Conservation (phyloP, 2,329 filamentous ascomycete genomes). For the Didymosphaeria variabile region DNA sequence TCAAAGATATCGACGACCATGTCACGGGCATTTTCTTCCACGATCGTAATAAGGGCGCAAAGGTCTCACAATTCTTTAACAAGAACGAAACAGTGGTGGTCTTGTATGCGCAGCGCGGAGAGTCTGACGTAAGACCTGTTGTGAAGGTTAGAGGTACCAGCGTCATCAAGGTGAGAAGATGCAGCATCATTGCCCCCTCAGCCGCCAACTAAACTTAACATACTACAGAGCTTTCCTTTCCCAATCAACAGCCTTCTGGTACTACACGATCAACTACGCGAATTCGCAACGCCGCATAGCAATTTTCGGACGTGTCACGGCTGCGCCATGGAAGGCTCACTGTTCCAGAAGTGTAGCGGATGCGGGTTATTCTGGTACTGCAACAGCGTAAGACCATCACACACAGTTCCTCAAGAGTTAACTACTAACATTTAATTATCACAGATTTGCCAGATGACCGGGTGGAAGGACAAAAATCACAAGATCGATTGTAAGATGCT, state of each 20-base stretch:
- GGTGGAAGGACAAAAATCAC: conserved; percentile 8
- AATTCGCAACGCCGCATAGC: conserved; percentile 15
- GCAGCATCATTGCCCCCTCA: background rate
- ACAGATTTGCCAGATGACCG: background rate
- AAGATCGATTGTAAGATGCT: conserved; percentile 8
- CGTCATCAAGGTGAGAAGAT: conserved; percentile 16
- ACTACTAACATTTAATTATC: background rate
- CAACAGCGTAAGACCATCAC: conserved; percentile 10
- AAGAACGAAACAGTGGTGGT: conserved; percentile 22
- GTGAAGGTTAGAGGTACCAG: background rate
- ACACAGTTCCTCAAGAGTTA: background rate
- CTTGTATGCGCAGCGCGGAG: conserved; percentile 19
- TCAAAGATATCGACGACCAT: conserved; percentile 31
- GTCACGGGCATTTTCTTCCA: conserved; percentile 34
- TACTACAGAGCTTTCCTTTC: background rate
- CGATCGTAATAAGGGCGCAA: background rate
- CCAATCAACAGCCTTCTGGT: background rate
- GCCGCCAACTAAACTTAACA: background rate
- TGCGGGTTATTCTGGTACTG: conserved; percentile 24
- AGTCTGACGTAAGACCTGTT: conserved; percentile 7
- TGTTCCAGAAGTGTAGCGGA: conserved; percentile 15
- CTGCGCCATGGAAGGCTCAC: conserved; percentile 15
- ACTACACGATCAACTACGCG: background rate
- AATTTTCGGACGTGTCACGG: conserved; percentile 21
- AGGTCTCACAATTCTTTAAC: background rate